Percentiles rank a stretch among this genome's conserved stretches.
These are phyloP conservation scores for Chaetothyriales sp. DNA, from an alignment of 2,329 filamentous ascomycete species.

Conservation along the genomic window DNA sequence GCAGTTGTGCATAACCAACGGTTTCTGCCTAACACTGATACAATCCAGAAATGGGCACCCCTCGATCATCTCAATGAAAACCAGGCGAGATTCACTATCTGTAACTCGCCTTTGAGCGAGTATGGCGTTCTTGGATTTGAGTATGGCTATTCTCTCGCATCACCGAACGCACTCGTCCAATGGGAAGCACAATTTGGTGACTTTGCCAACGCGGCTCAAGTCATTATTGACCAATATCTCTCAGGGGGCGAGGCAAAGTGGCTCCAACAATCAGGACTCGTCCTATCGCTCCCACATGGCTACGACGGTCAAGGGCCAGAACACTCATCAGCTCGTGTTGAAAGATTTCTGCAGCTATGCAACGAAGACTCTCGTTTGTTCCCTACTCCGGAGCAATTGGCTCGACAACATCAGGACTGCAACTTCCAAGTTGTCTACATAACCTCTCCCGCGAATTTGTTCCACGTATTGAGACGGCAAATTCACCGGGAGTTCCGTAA, in stretches of 20 bases:
- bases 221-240: slow-evolving; percentile 97
- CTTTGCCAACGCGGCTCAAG: slow-evolving; percentile 98
- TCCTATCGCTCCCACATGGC: slow-evolving; percentile 91
- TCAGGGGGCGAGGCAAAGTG: slow-evolving; percentile 96
- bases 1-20: slow-evolving; percentile 96
- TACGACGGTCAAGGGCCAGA: slow-evolving; percentile 98
- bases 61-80: slow-evolving; percentile 79
- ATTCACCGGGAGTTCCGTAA: slow-evolving; percentile 99
- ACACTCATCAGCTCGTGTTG: slow-evolving; percentile 93
- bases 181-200: slow-evolving; percentile 99
- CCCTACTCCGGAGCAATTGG: slow-evolving; percentile 74
- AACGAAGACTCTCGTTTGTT: slow-evolving; percentile 95
- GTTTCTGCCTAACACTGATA: no score
- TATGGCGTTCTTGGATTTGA: slow-evolving; percentile 81
- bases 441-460: slow-evolving; percentile 86
- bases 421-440: slow-evolving; percentile 98
- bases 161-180: slow-evolving; percentile 92
- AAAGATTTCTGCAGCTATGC: slow-evolving; percentile 91
- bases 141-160: slow-evolving; percentile 95
- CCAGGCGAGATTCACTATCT: slow-evolving; percentile 90
- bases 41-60: slow-evolving; percentile 80
- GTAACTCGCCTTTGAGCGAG: slow-evolving; percentile 78
- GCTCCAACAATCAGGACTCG: slow-evolving; percentile 92
- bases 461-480: slow-evolving; percentile 91
- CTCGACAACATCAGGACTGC: slow-evolving; percentile 97